Evolutionary conservation across 768 basidiomycete genomes (phyloP).

Genomic region (Boletus pseudopeckii): DNA sequence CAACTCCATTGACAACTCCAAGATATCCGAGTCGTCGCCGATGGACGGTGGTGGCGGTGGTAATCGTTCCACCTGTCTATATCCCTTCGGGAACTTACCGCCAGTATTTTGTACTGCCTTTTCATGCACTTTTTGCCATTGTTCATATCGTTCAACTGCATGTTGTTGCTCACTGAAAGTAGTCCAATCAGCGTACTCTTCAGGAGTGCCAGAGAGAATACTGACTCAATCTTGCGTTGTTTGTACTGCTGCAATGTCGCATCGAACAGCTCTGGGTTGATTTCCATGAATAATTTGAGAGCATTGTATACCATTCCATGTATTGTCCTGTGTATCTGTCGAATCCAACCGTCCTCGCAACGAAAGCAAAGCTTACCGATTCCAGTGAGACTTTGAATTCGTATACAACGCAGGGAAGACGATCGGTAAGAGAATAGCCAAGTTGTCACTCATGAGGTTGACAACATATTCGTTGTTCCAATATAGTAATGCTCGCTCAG

Average conservation of each 20-base stretch:
- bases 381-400: slow-evolving; percentile 98
- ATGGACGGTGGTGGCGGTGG: slow-evolving; percentile 77
- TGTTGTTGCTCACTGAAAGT: slow-evolving; percentile 77
- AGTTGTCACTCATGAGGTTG: slow-evolving; percentile 97
- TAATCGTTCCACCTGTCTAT: slow-evolving; percentile 62
- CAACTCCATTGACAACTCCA: slow-evolving; percentile 87
- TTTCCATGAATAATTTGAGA: slow-evolving; percentile 97
- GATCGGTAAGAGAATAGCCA: slow-evolving; percentile 83
- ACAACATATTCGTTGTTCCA: slow-evolving; percentile 99
- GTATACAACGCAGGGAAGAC: slow-evolving; percentile 95
- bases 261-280: slow-evolving; percentile 95
- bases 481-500: slow-evolving; percentile 92
- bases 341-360: not conserved
- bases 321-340: slow-evolving; percentile 67
- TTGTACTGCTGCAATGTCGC: slow-evolving; percentile 92
- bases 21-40: slow-evolving; percentile 80
- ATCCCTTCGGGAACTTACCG: slow-evolving; percentile 68
- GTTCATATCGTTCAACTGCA: slow-evolving; percentile 78
- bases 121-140: slow-evolving; percentile 85
- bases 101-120: slow-evolving; percentile 68
- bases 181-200: slow-evolving; percentile 1
- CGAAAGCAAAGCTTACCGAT: slow-evolving; percentile 60
- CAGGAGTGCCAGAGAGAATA: slow-evolving; percentile 17
- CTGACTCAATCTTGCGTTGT: slow-evolving; percentile 80
- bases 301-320: slow-evolving; percentile 99